Conservation (phyloP, 345 rosid genomes). For the Isatis tinctoria region DNA sequence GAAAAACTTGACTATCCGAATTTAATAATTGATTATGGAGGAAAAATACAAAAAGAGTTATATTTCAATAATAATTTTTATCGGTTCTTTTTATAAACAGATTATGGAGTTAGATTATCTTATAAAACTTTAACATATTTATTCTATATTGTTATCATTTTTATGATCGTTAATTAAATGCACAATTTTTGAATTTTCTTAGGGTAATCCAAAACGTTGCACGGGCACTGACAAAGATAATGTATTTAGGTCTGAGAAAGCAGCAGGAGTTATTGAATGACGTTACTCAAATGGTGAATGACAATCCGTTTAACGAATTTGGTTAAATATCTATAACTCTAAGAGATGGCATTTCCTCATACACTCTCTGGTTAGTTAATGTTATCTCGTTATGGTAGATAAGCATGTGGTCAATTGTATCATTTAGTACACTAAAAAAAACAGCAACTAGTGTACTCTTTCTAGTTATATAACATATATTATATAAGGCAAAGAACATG, state of each 20-base stretch:
- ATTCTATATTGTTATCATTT: too few species aligned
- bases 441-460: slow-evolving; percentile 12
- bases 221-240: slow-evolving; percentile 17
- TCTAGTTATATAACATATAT: not conserved
- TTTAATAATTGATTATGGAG: too few species aligned
- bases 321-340: not conserved
- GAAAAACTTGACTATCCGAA: too few species aligned
- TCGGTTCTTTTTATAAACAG: too few species aligned
- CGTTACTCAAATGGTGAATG: slow-evolving; percentile 2
- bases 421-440: not conserved
- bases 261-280: slow-evolving; percentile 17
- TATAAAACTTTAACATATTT: too few species aligned
- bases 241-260: slow-evolving; percentile 27
- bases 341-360: not conserved
- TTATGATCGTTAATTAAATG: too few species aligned
- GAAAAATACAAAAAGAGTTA: too few species aligned
- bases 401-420: not conserved
- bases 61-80: too few species aligned
- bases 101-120: too few species aligned
- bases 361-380: not conserved
- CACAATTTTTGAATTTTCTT: too few species aligned
- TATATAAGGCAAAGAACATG: slow-evolving; percentile 18
- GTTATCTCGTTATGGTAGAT: slow-evolving; percentile 18
- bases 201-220: too few species aligned
- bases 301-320: not conserved